phyloP scores from a whole-genome alignment of 1,284 basidiomycete genomes.

The Clitocybe nebularis region DNA sequence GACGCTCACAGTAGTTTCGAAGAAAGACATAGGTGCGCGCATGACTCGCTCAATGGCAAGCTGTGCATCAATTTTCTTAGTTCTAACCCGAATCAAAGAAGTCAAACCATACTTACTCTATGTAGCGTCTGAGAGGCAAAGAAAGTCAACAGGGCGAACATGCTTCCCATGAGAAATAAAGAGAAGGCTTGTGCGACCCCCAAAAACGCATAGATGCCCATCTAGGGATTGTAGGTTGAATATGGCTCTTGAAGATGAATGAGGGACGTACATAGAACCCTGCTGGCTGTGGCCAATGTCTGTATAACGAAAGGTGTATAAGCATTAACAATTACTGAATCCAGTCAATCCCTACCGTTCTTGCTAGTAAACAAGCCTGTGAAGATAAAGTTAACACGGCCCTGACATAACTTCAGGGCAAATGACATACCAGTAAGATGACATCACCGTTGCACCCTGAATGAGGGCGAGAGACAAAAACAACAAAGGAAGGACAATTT shows the following conservation, averaged over 20 bases:
- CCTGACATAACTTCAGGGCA: background rate
- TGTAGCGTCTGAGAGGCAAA: slow-evolving; percentile 48
- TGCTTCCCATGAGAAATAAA: slow-evolving; percentile 51
- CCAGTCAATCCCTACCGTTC: slow-evolving; percentile 46
- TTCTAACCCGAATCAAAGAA: slow-evolving; percentile 39
- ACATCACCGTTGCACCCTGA: slow-evolving; percentile 60
- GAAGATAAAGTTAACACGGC: slow-evolving; percentile 1
- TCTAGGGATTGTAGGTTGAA: slow-evolving; percentile 33
- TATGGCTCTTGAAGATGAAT: background rate
- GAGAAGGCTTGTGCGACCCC: slow-evolving; percentile 36
- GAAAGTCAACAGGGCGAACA: slow-evolving; percentile 57
- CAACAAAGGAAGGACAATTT: slow-evolving; percentile 50
- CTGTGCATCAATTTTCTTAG: slow-evolving; percentile 32
- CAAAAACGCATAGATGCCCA: slow-evolving; percentile 66
- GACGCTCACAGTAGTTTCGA: slow-evolving; percentile 71
- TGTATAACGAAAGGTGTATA: slow-evolving; percentile 7
- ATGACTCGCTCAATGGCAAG: slow-evolving; percentile 60
- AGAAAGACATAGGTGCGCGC: slow-evolving; percentile 83
- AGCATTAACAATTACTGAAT: too few relatives aligned
- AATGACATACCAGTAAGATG: slow-evolving; percentile 59
- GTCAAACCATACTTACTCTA: slow-evolving; percentile 21
- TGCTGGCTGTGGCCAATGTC: slow-evolving; percentile 47
- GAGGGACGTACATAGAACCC: slow-evolving; percentile 57
- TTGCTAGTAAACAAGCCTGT: slow-evolving; percentile 71
- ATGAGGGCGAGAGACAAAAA: slow-evolving; percentile 46